Evolutionary conservation across 768 basidiomycete genomes (phyloP), one percentile per base, ranked within the genome.

Genomic region (Mycena haematopus): DNA sequence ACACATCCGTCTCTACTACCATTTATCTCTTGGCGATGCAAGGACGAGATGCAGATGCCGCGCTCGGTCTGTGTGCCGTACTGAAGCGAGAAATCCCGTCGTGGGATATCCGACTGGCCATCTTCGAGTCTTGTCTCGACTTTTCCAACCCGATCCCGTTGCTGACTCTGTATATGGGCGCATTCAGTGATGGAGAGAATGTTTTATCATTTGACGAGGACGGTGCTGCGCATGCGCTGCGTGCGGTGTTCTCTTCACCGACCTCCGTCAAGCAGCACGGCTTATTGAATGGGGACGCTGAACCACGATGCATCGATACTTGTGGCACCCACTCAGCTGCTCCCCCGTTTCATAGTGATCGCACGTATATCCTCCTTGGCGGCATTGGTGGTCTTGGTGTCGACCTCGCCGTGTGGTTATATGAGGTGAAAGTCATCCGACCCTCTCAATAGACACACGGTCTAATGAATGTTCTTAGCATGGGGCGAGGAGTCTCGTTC

Each of bases 401-500:
- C 22, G 62, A 63, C 29, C 62, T 63, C 51, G 62, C 62, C 14
- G 56, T 63, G 50, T 63, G 62, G 62, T 13, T 63, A 31, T 63
- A 57, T 17, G 7, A 63, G 62, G 62, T 63, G 45, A 38, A 38
- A 17, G 31, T 47, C 36, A 25, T 51, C 25, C 19, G 14, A 13
- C 40, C 14, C 40, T 35, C 24, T 29, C 35, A 36, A 38, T 46
- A 47, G 24, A 40, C 11, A 38, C 52, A 27, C 45, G 42, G 19
- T 56, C 54, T 52, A 47, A 54, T 36, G 19, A 40, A 47, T 4
- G 1, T 38, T 35, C 27, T 14, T 58, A 63, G 62, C 55, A 53
- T 27, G 62, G 62, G 13, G 62, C 62, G n/a, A 24, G 56, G 11
- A 24, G 29, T 52, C 55, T 63, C 17, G 38, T 58, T 49, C 62